phyloP scores from a whole-genome alignment of 2,329 filamentous ascomycete genomes.

The Fusarium illudens region DNA sequence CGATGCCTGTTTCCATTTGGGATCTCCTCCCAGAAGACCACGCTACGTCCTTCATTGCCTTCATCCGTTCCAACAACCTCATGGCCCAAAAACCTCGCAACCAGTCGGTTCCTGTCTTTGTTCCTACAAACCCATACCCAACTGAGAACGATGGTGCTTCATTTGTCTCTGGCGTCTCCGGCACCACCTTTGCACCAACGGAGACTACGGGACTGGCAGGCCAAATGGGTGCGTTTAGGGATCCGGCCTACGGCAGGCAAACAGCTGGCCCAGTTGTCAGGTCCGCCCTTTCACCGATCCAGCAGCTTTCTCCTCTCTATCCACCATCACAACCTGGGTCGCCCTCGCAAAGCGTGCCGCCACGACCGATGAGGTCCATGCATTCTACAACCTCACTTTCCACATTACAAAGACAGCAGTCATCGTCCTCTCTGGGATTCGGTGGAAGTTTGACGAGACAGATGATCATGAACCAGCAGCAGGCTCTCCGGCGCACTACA shows the following conservation, averaged over 20 bases:
- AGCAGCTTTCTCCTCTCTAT: conserved; percentile 32
- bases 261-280: conserved; percentile 11
- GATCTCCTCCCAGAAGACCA: conserved; percentile 65
- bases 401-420: conserved; percentile 33
- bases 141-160: conserved; percentile 42
- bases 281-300: conserved; percentile 25
- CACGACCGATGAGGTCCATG: conserved; percentile 33
- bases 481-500: conserved; percentile 51
- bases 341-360: conserved; percentile 28
- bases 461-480: conserved; percentile 57
- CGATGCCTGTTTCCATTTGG: conserved; percentile 68
- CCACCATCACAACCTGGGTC: conserved; percentile 31
- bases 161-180: conserved; percentile 45
- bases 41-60: conserved; percentile 66
- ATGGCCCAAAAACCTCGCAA: conserved; percentile 45
- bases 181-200: conserved; percentile 46
- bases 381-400: conserved; percentile 38
- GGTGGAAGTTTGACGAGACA: conserved; percentile 48
- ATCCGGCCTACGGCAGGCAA: conserved; percentile 32
- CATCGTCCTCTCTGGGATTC: conserved; percentile 28
- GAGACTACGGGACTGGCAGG: conserved; percentile 36
- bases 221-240: conserved; percentile 34
- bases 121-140: conserved; percentile 36
- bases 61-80: conserved; percentile 67
- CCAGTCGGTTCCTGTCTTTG: conserved; percentile 33